These are phyloP conservation scores for Arxiozyma heterogenica DNA, from an alignment of 1,139 yeast species.

Conservation along the genomic window DNA sequence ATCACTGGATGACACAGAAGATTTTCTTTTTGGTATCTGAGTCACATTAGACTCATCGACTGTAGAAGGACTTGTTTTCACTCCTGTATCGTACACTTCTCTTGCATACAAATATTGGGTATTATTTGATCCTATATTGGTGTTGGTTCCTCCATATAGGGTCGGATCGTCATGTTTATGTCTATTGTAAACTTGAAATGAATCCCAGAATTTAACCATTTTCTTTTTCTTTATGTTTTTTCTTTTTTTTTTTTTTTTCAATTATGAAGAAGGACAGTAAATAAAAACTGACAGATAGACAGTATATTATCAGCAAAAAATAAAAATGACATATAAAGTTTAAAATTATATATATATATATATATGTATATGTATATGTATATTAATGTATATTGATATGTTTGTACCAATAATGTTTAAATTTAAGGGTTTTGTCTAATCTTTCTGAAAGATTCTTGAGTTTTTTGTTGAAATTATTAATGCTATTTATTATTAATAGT, in stretches of 20 bases:
- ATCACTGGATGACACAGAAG: conserved; percentile 1
- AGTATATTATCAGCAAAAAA: too few species aligned
- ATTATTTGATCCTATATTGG: conserved; percentile 20
- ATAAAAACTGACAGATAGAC: too few species aligned
- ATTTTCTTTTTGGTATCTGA: conserved; percentile 3
- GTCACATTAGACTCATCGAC: background rate
- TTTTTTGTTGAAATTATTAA: too few species aligned
- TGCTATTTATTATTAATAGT: background rate
- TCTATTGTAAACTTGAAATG: conserved; percentile 27
- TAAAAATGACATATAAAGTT: too few species aligned
- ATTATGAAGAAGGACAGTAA: too few species aligned
- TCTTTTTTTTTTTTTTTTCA: background rate
- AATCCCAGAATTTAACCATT: conserved; percentile 25
- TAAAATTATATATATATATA: too few species aligned
- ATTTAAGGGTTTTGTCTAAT: background rate
- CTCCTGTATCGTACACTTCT: conserved; percentile 18
- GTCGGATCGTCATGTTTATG: conserved; percentile 24
- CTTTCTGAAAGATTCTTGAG: background rate
- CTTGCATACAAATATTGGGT: conserved; percentile 18
- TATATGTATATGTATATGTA: too few species aligned
- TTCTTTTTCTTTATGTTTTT: background rate
- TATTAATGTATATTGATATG: too few species aligned
- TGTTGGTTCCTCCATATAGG: conserved; percentile 20
- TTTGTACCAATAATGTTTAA: too few species aligned
- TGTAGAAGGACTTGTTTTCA: conserved; percentile 5